These are phyloP conservation scores for Dictyostelium purpureum DNA, from an alignment of 78 protist genomes.

Conservation along the genomic window DNA sequence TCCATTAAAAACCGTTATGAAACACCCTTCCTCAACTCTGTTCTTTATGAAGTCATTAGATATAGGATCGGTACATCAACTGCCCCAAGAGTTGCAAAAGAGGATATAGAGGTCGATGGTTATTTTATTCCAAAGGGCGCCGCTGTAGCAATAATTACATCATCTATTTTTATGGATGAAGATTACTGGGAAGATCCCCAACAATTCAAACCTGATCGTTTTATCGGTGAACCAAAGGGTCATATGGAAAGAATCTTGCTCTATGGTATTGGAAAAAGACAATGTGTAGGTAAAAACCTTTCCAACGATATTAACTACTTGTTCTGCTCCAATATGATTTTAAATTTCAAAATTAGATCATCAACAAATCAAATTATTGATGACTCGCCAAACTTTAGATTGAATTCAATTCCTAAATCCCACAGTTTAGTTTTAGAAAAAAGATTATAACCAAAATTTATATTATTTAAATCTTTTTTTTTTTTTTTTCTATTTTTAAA, in stretches of 20 bases:
- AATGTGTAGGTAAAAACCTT: conserved; percentile 18
- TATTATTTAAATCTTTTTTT: not conserved
- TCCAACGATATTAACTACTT: conserved; percentile 24
- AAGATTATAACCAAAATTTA: not conserved
- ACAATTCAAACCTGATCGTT: conserved; percentile 38
- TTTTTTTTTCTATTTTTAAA: no score
- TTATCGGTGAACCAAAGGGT: not conserved
- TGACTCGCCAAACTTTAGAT: conserved; percentile 4
- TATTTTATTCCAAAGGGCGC: conserved; percentile 3
- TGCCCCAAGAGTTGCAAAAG: not conserved
- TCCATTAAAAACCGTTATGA: not conserved
- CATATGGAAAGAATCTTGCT: conserved; percentile 20
- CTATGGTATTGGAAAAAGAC: conserved; percentile 9
- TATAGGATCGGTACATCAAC: not conserved
- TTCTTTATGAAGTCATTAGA: conserved; percentile 28
- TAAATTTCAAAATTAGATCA: not conserved
- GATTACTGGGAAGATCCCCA: conserved; percentile 13
- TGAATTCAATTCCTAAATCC: not conserved
- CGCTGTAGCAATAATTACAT: not conserved
- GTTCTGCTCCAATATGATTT: not conserved
- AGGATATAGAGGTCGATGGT: not conserved
- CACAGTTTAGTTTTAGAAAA: not conserved
- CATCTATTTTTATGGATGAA: not conserved
- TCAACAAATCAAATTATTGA: not conserved
- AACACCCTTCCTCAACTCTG: conserved; percentile 6